Base-by-base conservation (phyloP, 2,329 filamentous ascomycete species). In the Fusarium sp. region DNA sequence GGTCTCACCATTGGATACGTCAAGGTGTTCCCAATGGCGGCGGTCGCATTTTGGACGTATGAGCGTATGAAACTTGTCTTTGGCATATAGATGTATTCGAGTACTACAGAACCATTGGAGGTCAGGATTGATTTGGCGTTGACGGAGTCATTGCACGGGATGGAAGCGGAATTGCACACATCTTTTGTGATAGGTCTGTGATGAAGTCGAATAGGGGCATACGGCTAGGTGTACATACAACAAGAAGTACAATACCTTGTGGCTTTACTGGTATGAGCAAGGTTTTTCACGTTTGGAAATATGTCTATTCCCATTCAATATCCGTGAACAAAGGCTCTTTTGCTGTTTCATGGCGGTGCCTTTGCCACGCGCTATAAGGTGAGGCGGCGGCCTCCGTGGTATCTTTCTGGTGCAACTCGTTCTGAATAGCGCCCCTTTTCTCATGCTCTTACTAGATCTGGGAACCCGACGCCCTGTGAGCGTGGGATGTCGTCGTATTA, bases 1-100 rank as follows among this genome's bases (percentile, higher is more conserved):
- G 96, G 96, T 0, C 83, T 99, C 80, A 94, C 93, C 4, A 98
- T 99, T 81, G 96, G 96, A 12, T 99, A 98, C 81, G 89, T 94
- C 78, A 99, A 99, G 84, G 90, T 98, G 57, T 87, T 98, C 70
- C 96, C 96, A 7, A 92, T 99, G 93, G 90, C 84, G 33, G 96
- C 96, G 18, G 86, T 89, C 60, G 87, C 86, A 74, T 92, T 92
- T 78, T 92, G 89, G 78, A 89, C 89, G 21, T 92, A 92, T 76
- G 90, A 92, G 80, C 85, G 90, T 67, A 82, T 87, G 74, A 92
- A 92, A 84, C 86, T 83, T 48, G 83, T 86, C 73, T 83, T 94
- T 73, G 90, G 90, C 45, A 93, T 94, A 78, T 93, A 78, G 76
- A 69, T 54, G 44, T 51, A 51, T 64, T 69, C 51, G 33, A 61